A percentile compares a stretch with the other conserved stretches of the same genome.
These are phyloP conservation scores for Salix udensis DNA, from an alignment of 345 rosid species.

Conservation along the genomic window DNA sequence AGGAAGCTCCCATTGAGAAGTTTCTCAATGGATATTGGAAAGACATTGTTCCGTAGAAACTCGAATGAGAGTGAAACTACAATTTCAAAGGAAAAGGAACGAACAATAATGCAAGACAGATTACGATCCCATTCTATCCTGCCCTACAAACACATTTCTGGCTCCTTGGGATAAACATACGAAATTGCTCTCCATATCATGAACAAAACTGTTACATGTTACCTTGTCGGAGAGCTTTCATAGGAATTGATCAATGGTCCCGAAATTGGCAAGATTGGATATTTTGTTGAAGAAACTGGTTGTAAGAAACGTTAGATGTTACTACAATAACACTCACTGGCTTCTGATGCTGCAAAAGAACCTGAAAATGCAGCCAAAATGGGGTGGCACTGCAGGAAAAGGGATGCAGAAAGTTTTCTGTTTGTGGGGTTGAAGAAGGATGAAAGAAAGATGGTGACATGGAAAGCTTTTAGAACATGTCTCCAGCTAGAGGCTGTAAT, in stretches of 20 bases:
- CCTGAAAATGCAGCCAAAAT: not conserved
- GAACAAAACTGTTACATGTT: not conserved
- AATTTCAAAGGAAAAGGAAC: not conserved
- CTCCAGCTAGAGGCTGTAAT: slow-evolving; percentile 17
- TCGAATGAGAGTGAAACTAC: not conserved
- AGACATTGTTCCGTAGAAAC: not conserved
- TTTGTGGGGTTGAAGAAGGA: slow-evolving; percentile 1
- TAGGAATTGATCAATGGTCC: not conserved
- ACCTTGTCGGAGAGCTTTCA: not conserved
- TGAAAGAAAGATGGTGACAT: not conserved
- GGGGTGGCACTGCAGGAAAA: not conserved
- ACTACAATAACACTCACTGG: not conserved
- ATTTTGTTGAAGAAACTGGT: not conserved
- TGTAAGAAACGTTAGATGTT: not conserved
- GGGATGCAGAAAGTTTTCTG: not conserved
- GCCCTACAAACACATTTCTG: not conserved
- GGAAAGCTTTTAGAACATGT: slow-evolving; percentile 10
- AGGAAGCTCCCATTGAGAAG: slow-evolving; percentile 8
- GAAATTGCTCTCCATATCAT: not conserved
- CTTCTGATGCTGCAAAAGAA: not conserved
- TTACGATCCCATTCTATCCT: no score
- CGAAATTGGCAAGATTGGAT: not conserved
- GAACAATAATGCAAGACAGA: not conserved
- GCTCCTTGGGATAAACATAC: not conserved
- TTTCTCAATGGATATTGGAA: slow-evolving; percentile 14